Base-by-base conservation (phyloP, 2,329 filamentous ascomycete species). In the Fusarium heterosporum region DNA sequence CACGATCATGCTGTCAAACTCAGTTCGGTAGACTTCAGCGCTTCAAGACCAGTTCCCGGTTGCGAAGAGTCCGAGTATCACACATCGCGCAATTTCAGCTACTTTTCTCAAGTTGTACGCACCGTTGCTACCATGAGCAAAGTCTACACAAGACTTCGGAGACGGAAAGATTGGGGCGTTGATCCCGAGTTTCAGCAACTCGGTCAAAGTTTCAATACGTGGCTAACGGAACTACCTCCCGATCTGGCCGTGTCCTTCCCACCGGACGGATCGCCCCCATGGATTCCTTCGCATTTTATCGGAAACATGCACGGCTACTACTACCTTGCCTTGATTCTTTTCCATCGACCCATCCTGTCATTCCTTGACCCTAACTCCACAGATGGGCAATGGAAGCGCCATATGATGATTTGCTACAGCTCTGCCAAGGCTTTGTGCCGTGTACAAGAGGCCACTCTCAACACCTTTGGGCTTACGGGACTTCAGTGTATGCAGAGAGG, bases 301-400 rank as follows among this genome's bases (percentile, higher is more conserved):
- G 95, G 93, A 34, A 97, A 97, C 74, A 83, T 97, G 78, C 92
- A 97, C 75, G 90, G 90, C 4, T 97, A 98, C 77, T 94, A 96
- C 76, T 90, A 96, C 70, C 83, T 98, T 17, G 90, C 89, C 14
- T 85, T 95, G 47, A 93, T 98, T 54, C 89, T 98, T 78, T 89
- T 97, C 59, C 91, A 97, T 76, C 87, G 95, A 40, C 94, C 95
- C 19, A 93, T 97, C 73, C 80, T 98, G 38, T 89, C 89, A 13
- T 90, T 92, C 55, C 87, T 94, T 55, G 91, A 94, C 58, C 90
- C 90, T 2, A 90, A 89, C 55, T 78, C 82, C 7, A 80, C 85
- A 9, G 91, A 93, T 50, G 90, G 90, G 5, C 86, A 88, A 59
- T 97, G 94, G 93, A 97, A 93, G 77, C 87, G 90, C 46, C 92